Base-by-base conservation (phyloP, 1,284 basidiomycete species). In the Phellopilus nigrolimitatus region DNA sequence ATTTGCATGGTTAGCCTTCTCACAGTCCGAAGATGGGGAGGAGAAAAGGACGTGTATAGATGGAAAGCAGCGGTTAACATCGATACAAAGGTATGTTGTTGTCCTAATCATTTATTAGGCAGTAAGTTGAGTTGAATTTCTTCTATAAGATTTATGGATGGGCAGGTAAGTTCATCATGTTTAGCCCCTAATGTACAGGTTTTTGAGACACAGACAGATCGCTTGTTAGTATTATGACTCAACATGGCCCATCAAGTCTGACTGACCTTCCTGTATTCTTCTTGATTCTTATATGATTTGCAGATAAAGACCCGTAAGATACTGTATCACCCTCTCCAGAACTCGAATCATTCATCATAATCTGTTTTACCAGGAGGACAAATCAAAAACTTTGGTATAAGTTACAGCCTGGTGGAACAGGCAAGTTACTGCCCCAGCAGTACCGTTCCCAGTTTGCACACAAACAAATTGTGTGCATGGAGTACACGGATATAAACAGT, bases 31-130 rank as follows among this genome's bases (percentile, higher is more conserved):
- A 8, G 78, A 80, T 0, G 80, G 76, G 0, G 72, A 75, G 42
- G 67, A 71, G 36, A 65, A 76, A n/a, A 66, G 77, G 53, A 67
- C 81, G 45, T 89, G 87, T 56, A 83, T 88, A 10, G 87, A 88
- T 57, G 85, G 85, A 3, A 89, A 88, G 61, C 85, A 88, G 68
- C 71, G 85, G 38, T 64, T 88, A 44, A 87, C 84, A 0, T 85
- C 84, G 0, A 84, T 88, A 54, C 77, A 80, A 58, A 79, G 77
- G 56, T 56, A 24, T 3, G 49, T 36, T 19, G 28, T 24, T 37
- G n/a, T 10, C 34, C 19, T 3, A 33, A 31, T 41, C 19, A 36
- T 8, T 19, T 19, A 31, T 43, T 3, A n/a, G n/a, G n/a, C 31
- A 8, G 21, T 46, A 19, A 41, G 15, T 8, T n/a, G 15, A 15